These are phyloP conservation scores for Heliosperma pusillum DNA, from an alignment of 148 eudicot genomes.

Conservation along the genomic window DNA sequence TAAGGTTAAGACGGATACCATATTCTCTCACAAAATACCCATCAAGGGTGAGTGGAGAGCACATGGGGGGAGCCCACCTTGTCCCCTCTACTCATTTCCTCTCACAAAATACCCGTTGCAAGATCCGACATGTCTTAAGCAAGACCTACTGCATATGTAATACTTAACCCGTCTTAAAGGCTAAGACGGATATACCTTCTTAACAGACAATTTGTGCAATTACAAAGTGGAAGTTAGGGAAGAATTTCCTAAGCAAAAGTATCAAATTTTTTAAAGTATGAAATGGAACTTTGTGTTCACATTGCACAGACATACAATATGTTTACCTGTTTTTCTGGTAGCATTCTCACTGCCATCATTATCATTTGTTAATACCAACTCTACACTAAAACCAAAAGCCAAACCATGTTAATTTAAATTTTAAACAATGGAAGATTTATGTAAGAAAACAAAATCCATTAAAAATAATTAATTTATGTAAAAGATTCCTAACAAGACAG, in stretches of 20 bases:
- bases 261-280: background rate
- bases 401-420: conserved; percentile 19
- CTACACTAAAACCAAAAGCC: conserved; percentile 24
- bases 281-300: background rate
- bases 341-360: conserved; percentile 19
- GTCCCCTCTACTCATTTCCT: too few species aligned
- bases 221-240: background rate
- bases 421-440: conserved; percentile 21
- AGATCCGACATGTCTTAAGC: too few species aligned
- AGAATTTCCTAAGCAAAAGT: background rate
- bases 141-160: too few species aligned
- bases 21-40: too few species aligned
- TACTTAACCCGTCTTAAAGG: too few species aligned
- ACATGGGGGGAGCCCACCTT: too few species aligned
- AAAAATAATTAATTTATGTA: conserved; percentile 22
- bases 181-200: too few species aligned
- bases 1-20: too few species aligned
- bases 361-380: conserved; percentile 18
- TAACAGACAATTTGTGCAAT: too few species aligned
- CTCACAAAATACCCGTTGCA: too few species aligned
- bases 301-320: background rate
- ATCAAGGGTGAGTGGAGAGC: too few species aligned
- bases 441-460: conserved; percentile 22
- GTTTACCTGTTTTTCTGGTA: conserved; percentile 21
- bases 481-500: conserved; percentile 31